Evolutionary conservation across 352 stramenopile genomes (phyloP), one percentile per base, ranked within the genome.

Genomic region (Globisporangium abappressorium): DNA sequence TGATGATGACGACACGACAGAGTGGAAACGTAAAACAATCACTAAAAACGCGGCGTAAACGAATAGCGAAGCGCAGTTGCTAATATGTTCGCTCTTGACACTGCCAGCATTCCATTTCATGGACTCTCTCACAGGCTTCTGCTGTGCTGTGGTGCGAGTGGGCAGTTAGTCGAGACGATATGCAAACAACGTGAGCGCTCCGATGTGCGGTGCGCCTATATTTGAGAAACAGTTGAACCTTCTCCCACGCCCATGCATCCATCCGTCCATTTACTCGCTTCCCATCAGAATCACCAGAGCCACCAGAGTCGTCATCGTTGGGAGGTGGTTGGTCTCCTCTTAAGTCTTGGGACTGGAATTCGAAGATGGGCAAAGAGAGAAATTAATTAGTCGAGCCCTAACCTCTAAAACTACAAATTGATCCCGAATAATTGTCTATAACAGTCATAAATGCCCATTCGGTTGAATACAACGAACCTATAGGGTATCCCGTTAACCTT

Each of bases 341-440:
- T 57, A 57, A 30, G 22, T 26, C 11, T 55, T 26, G 47, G 20
- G n/a, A 55, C n/a, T 26, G 49, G 49, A 58, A n/a, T 36, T 36
- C 30, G 24, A 58, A 30, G 53, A 58, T 58, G 26, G 18, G 26
- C 15, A 3, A 8, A 22, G 5, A 2, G 2, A n/a, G 26, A 14
- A n/a, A 58, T 58, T 58, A 58, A 36, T 58, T 57, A 58, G 30
- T 58, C 53, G 0, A 58, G 20, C 53, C 53, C 53, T 58, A 58
- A 2, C 12, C 24, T 4, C 51, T 57, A 7, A 11, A 18, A 20
- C 2, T 1, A 5, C 9, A 1, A 57, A 34, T 33, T 8, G 2
- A 14, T 57, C 43, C 43, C 43, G 18, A 51, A 51, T 9, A 3
- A 9, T 56, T 30, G 49, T 56, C 3, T 30, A 20, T 11, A 56